These are phyloP conservation scores for Metschnikowia koreensis DNA, from an alignment of 805 yeast species.

Conservation along the genomic window DNA sequence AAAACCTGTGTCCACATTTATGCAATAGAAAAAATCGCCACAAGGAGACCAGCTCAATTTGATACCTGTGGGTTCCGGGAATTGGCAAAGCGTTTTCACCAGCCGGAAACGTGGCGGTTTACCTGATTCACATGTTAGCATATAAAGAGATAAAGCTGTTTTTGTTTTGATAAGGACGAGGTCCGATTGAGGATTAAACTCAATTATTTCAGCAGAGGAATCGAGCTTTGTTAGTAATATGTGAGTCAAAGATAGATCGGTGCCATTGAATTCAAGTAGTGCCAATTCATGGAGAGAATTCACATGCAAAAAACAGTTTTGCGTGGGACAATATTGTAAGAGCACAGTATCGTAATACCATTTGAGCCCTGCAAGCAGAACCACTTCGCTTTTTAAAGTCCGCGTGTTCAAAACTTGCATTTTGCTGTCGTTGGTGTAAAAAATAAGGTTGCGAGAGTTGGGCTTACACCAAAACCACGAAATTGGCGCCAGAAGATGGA, in stretches of 20 bases:
- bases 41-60: conserved; percentile 33
- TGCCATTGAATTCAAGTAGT: conserved; percentile 12
- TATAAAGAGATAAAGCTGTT: neutral
- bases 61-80: neutral
- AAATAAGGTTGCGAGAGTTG: conserved; percentile 38
- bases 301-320: conserved; percentile 30
- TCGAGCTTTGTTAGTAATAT: conserved; percentile 9
- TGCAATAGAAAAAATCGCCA: conserved; percentile 31
- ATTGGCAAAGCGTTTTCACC: neutral
- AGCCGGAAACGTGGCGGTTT: conserved; percentile 1
- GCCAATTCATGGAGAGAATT: conserved; percentile 28
- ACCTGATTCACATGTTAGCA: neutral
- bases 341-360: conserved; percentile 28
- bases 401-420: conserved; percentile 37
- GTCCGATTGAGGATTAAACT: conserved; percentile 18
- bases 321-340: conserved; percentile 25
- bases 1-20: conserved; percentile 19
- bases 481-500: conserved; percentile 34
- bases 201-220: conserved; percentile 3
- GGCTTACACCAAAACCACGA: conserved; percentile 36
- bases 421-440: conserved; percentile 25
- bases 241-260: conserved; percentile 4
- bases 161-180: conserved; percentile 10
- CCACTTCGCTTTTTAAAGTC: conserved; percentile 28
- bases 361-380: conserved; percentile 24